Percentiles rank a stretch among this genome's conserved stretches.
These are phyloP conservation scores for Oryza glumipatula DNA, from an alignment of 176 grass and related monocot genomes.

Conservation along the genomic window DNA sequence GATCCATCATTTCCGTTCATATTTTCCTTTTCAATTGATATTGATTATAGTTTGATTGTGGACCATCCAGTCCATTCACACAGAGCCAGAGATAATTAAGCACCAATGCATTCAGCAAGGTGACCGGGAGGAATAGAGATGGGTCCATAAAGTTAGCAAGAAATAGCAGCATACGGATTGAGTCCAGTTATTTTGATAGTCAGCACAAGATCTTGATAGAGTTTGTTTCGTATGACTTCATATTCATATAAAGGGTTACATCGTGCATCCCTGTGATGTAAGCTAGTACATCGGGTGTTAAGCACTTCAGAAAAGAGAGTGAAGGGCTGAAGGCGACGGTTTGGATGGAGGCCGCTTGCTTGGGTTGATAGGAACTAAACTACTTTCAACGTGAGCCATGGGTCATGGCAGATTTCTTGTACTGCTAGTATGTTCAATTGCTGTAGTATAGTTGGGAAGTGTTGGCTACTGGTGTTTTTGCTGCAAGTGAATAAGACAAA, in stretches of 20 bases:
- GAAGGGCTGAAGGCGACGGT: background rate
- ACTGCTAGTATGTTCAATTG: too few species aligned
- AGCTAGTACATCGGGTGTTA: background rate
- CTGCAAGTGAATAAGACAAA: too few species aligned
- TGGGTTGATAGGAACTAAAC: background rate
- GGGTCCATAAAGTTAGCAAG: background rate
- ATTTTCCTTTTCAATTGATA: conserved; percentile 18
- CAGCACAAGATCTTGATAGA: background rate
- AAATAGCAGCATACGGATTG: background rate
- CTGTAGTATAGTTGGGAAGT: too few species aligned
- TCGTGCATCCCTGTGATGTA: background rate
- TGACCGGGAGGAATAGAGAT: background rate
- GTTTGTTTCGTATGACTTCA: background rate
- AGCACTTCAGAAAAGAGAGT: background rate
- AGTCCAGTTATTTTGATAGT: background rate
- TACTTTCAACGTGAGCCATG: too few species aligned
- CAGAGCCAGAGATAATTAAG: background rate
- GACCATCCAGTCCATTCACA: background rate
- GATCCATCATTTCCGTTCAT: conserved; percentile 12
- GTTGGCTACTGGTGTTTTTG: too few species aligned
- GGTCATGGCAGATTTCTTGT: too few species aligned
- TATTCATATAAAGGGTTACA: background rate
- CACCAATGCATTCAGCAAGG: background rate
- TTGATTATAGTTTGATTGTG: background rate
- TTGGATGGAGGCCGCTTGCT: background rate